phyloP scores from a whole-genome alignment of 2,329 filamentous ascomycete genomes.

The Trichoderma simmonsii region DNA sequence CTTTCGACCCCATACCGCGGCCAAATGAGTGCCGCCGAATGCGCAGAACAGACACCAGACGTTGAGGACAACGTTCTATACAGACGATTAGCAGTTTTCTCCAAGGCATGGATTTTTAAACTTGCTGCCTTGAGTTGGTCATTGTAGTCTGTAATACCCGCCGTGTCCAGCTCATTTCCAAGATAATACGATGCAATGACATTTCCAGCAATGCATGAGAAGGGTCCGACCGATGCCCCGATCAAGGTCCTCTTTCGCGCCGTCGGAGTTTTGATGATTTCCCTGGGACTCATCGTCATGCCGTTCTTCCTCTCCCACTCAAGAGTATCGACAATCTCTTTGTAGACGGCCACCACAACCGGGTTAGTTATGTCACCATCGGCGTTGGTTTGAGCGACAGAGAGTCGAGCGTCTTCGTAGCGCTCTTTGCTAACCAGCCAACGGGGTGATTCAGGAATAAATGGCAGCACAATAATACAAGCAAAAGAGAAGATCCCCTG shows the following conservation, averaged over 20 bases:
- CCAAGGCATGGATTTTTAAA: background rate
- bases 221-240: constrained; percentile 27
- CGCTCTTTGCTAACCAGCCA: constrained; percentile 28
- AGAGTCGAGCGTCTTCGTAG: constrained; percentile 34
- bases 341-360: constrained; percentile 32
- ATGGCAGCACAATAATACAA: constrained; percentile 29
- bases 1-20: constrained; percentile 25
- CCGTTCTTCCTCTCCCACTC: constrained; percentile 26
- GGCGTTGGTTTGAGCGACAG: constrained; percentile 39
- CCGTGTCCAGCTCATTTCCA: constrained; percentile 37
- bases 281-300: constrained; percentile 33
- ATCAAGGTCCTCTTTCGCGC: constrained; percentile 34
- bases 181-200: constrained; percentile 39
- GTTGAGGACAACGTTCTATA: constrained; percentile 48
- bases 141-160: constrained; percentile 35
- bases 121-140: constrained; percentile 42
- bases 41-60: constrained; percentile 44
- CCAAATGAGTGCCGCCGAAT: constrained; percentile 39
- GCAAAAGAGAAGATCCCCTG: constrained; percentile 23
- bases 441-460: constrained; percentile 36
- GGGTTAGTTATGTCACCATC: constrained; percentile 33
- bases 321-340: constrained; percentile 38
- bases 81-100: constrained; percentile 17
- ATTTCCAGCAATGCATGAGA: constrained; percentile 32
- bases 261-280: constrained; percentile 33